phyloP scores from a whole-genome alignment of 352 stramenopile species.

The Pythium rishiriense region DNA sequence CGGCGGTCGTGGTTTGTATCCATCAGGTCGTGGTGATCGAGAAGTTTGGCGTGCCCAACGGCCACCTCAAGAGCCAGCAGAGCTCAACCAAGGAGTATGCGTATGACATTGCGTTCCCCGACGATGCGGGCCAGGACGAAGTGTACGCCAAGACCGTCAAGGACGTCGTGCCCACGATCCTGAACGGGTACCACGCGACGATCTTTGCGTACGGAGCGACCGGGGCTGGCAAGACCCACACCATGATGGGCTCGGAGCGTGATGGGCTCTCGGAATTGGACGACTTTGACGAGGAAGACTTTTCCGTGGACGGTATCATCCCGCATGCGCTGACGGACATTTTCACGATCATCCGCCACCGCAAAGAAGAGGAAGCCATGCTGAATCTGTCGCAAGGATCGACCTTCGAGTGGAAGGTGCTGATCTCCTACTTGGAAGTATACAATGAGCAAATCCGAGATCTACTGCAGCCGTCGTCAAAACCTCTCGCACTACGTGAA shows the following conservation, averaged over 20 bases:
- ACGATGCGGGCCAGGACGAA: constrained; percentile 49
- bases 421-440: constrained; percentile 90
- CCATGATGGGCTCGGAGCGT: constrained; percentile 71
- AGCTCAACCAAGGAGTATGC: constrained; percentile 57
- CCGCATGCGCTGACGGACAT: constrained; percentile 63
- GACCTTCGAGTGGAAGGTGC: constrained; percentile 73
- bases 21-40: constrained; percentile 63
- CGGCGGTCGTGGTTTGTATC: not conserved
- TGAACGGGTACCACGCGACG: constrained; percentile 80
- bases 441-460: constrained; percentile 93
- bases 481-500: constrained; percentile 43
- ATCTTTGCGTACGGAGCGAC: constrained; percentile 79
- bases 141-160: constrained; percentile 62
- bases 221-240: constrained; percentile 68
- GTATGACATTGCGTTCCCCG: constrained; percentile 58
- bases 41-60: constrained; percentile 46
- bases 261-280: constrained; percentile 48
- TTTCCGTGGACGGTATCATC: constrained; percentile 82
- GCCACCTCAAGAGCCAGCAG: constrained; percentile 57
- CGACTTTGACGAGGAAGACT: constrained; percentile 41
- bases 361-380: constrained; percentile 55
- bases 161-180: constrained; percentile 60
- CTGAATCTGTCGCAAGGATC: constrained; percentile 40
- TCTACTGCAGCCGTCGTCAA: constrained; percentile 64
- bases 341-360: constrained; percentile 64